Evolutionary conservation across 2,329 filamentous ascomycete species (phyloP).

Genomic region (Epichloe glyceriae): DNA sequence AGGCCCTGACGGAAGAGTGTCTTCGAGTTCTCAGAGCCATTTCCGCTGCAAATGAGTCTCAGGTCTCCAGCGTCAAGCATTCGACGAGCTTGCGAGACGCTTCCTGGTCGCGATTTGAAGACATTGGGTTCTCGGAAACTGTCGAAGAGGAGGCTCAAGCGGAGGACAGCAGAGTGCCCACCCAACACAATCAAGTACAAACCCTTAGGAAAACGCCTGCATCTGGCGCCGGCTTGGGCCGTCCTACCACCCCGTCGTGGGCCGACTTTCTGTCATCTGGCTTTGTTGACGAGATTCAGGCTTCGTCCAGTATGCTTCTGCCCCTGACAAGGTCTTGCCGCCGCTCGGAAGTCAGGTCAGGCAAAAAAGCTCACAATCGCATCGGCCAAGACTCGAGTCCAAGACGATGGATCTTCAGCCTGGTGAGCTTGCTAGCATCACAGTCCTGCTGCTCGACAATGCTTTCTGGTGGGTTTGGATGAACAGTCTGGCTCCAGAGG

Average conservation of each 20-base stretch:
- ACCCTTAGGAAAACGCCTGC: conserved; percentile 53
- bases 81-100: conserved; percentile 68
- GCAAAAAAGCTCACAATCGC: conserved; percentile 77
- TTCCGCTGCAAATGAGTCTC: conserved; percentile 76
- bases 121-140: conserved; percentile 74
- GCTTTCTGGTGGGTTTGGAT: conserved; percentile 99
- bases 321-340: conserved; percentile 86
- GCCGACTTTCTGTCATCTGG: conserved; percentile 93
- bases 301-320: conserved; percentile 57
- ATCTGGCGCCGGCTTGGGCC: conserved; percentile 55
- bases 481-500: conserved; percentile 83
- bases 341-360: conserved; percentile 62
- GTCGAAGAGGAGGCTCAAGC: conserved; percentile 51
- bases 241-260: conserved; percentile 95
- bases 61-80: conserved; percentile 55
- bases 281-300: conserved; percentile 66
- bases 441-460: conserved; percentile 74
- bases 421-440: conserved; percentile 89
- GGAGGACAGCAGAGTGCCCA: conserved; percentile 42
- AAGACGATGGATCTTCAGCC: conserved; percentile 60
- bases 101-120: conserved; percentile 94
- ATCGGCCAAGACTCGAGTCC: conserved; percentile 57
- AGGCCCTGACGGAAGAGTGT: conserved; percentile 86
- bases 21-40: conserved; percentile 80
- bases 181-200: conserved; percentile 24